Evolutionary conservation across 192 early-diverging fungal species (phyloP).

Genomic region (Entrophospora sp.): DNA sequence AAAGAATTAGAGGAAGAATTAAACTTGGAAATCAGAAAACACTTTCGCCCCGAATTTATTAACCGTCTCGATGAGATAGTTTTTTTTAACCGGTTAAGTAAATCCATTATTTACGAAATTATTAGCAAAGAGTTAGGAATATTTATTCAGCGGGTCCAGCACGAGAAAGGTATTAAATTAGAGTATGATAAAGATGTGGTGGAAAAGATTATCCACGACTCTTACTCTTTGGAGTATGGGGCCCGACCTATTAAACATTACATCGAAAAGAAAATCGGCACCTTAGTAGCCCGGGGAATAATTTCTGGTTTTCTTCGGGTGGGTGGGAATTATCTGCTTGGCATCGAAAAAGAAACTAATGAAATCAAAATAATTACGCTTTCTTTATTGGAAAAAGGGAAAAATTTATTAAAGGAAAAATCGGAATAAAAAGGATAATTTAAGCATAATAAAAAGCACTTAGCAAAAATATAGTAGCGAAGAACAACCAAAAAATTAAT

Average conservation of each 20-base stretch:
- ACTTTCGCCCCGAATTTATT: constrained; percentile 90
- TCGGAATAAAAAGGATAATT: no score
- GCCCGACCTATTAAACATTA: constrained; percentile 86
- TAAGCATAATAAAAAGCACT: no score
- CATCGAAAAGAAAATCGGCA: constrained; percentile 77
- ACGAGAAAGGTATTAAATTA: not conserved
- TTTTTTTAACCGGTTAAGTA: constrained; percentile 44
- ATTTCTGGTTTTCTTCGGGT: not conserved
- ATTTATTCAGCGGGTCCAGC: not conserved
- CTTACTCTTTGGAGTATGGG: constrained; percentile 93
- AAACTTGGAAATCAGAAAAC: constrained; percentile 66
- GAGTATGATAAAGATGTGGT: not conserved
- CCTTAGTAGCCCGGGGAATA: constrained; percentile 54
- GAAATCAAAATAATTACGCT: not conserved
- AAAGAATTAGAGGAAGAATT: constrained; percentile 51
- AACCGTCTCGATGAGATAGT: constrained; percentile 96
- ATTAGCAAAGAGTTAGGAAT: not conserved
- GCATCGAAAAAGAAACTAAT: not conserved
- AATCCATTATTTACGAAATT: not conserved
- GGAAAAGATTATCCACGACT: constrained; percentile 58
- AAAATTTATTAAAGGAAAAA: constrained; percentile 1
- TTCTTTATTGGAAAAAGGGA: not conserved
- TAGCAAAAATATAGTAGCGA: no score
- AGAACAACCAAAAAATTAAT: no score
- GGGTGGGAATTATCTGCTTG: not conserved